Evolutionary conservation across 257 asterid genomes (phyloP).

Genomic region (Plantago ovata): DNA sequence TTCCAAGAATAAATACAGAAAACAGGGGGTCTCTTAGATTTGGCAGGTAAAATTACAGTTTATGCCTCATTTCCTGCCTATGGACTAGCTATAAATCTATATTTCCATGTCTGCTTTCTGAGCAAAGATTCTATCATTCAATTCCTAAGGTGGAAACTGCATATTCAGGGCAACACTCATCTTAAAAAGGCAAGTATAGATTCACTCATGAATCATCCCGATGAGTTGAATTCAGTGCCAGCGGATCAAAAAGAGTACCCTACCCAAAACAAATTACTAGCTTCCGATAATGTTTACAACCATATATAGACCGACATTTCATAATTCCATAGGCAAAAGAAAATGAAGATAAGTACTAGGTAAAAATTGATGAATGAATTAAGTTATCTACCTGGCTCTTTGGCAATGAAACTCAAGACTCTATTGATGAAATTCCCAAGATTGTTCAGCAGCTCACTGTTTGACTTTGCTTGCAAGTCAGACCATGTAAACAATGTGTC

Average conservation of each 20-base stretch:
- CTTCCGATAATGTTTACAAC: background rate
- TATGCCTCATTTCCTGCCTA: no score
- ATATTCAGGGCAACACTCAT: no score
- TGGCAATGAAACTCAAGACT: slow-evolving; percentile 89
- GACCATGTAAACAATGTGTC: slow-evolving; percentile 93
- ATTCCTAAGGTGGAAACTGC: no score
- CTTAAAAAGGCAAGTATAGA: no score
- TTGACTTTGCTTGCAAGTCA: slow-evolving; percentile 89
- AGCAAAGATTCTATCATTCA: no score
- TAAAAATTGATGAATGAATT: slow-evolving; percentile 7
- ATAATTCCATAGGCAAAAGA: background rate
- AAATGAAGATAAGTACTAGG: slow-evolving; percentile 4
- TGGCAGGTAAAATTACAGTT: no score
- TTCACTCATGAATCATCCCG: no score
- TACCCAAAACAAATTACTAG: background rate
- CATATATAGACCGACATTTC: slow-evolving; percentile 3
- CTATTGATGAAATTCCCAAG: slow-evolving; percentile 91
- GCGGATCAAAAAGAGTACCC: background rate
- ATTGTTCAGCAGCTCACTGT: slow-evolving; percentile 75
- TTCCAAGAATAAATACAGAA: no score
- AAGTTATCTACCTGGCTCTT: slow-evolving; percentile 64
- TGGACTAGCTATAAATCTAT: no score
- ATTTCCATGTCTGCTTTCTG: no score
- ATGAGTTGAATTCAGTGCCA: no score
- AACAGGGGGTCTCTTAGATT: no score